Base-by-base conservation (phyloP, 257 asterid genomes). In the Rubia yunnanensis region DNA sequence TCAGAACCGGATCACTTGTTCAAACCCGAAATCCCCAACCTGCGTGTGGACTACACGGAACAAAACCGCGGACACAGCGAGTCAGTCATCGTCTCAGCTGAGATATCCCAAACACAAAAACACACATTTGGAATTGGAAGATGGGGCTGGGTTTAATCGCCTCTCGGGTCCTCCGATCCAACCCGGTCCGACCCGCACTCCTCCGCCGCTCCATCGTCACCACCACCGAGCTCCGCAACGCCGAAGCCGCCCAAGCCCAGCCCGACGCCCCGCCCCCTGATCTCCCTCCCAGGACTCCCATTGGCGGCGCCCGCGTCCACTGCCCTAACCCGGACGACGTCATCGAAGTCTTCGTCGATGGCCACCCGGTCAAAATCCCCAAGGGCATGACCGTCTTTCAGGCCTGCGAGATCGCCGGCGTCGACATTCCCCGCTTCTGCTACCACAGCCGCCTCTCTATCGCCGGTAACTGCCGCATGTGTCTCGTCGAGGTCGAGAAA, bases 381-480 rank as follows among this genome's bases (percentile, higher is more conserved):
- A 92, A 89, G 73, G 98, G 96, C 7, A 85, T 92, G 95, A 87
- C 96, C 14, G 98, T 89, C 60, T 85, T 92, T 5, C 98, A 92
- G 84, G 96, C 98, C 59, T 92, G 98, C 58, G 83, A 82, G 79
- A 52, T 89, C 46, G 98, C 96, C 3, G 96, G 98, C 17, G 94
- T 92, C 49, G 98, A 92, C 74, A 84, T 92, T 52, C 98, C 96
- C 1, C 82, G 96, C 63, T 92, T 89, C 46, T 92, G 96, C 65
- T 87, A 92, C 62, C 98, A 92, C 64, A 81, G 75, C 69, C 87
- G 96, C 0, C 86, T 92, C 10, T 85, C 95, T 9, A 92, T 92
- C 69, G 98, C 98, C 14, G 98, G 98, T 2, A 88, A 91, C 59
- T 91, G 98, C 78, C 89, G 98, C 38, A 91, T 91, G 98, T 91